These are phyloP conservation scores for Tolypocladium ovalisporum DNA, from an alignment of 2,329 filamentous ascomycete genomes.

Conservation along the genomic window DNA sequence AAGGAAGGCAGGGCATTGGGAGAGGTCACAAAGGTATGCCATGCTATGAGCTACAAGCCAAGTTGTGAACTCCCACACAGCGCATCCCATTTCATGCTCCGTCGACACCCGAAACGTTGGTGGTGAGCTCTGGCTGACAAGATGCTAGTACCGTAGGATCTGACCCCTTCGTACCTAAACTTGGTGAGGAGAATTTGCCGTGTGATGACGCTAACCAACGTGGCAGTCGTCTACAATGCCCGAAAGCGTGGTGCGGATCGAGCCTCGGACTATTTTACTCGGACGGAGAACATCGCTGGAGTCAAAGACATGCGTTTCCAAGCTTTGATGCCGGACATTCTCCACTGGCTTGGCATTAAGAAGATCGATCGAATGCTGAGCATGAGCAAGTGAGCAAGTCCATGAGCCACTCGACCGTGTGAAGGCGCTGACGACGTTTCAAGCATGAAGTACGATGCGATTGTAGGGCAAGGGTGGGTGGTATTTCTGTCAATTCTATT, in stretches of 20 bases:
- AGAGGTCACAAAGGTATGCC: slow-evolving; percentile 82
- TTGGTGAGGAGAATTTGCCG: neutral
- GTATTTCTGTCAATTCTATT: neutral
- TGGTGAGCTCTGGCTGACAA: slow-evolving; percentile 16
- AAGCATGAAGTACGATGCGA: slow-evolving; percentile 85
- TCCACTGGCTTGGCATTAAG: slow-evolving; percentile 96
- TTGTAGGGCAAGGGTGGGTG: slow-evolving; percentile 62
- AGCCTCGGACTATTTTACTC: slow-evolving; percentile 88
- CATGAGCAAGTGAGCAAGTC: slow-evolving; percentile 77
- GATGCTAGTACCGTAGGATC: slow-evolving; percentile 33
- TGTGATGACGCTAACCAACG: neutral
- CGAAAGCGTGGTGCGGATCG: slow-evolving; percentile 68
- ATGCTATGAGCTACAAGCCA: neutral
- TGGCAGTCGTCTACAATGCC: slow-evolving; percentile 59
- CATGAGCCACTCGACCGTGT: neutral
- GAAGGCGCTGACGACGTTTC: slow-evolving; percentile 14
- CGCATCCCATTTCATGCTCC: neutral
- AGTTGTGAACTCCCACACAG: neutral
- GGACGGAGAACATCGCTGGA: slow-evolving; percentile 96
- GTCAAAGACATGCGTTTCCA: slow-evolving; percentile 98
- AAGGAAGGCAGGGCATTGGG: slow-evolving; percentile 93
- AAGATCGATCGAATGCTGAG: slow-evolving; percentile 98
- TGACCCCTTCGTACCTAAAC: neutral
- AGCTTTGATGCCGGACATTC: slow-evolving; percentile 92
- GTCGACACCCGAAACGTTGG: neutral